Conservation (phyloP, 441 rosid species). For the Euphorbia celastroides region DNA sequence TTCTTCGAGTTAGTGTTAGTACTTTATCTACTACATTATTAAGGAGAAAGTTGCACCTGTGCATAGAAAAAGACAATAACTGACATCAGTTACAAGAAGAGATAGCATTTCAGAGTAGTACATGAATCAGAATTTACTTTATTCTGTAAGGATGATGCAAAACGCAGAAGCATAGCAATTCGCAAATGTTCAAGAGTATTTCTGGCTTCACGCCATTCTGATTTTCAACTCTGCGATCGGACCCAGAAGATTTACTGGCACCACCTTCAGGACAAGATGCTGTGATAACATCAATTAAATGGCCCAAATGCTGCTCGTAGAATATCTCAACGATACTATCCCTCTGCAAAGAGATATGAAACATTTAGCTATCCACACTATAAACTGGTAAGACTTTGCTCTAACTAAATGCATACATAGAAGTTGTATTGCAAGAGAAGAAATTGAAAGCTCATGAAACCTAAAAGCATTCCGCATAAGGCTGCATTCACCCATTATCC, state of each 20-base stretch:
- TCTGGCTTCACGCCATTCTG: constrained; percentile 65
- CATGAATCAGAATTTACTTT: constrained; percentile 49
- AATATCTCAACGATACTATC: constrained; percentile 84
- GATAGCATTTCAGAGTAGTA: constrained; percentile 5
- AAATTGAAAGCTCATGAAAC: not conserved
- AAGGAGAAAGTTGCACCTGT: constrained; percentile 93
- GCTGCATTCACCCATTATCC: not conserved
- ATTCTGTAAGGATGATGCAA: constrained; percentile 93
- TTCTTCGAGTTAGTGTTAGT: constrained; percentile 73
- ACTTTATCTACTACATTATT: constrained; percentile 81
- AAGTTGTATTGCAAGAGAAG: not conserved
- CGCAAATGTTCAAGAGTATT: constrained; percentile 87
- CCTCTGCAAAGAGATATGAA: constrained; percentile 57
- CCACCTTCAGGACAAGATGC: constrained; percentile 56
- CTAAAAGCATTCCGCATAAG: not conserved
- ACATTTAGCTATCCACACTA: too few species aligned
- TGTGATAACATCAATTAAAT: constrained; percentile 79
- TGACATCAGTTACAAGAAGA: constrained; percentile 7
- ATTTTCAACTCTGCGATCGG: constrained; percentile 39
- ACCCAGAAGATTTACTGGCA: constrained; percentile 39
- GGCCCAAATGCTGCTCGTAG: constrained; percentile 92
- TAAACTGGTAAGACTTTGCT: not conserved
- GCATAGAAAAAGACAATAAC: constrained; percentile 21
- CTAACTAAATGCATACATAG: not conserved
- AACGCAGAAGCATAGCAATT: constrained; percentile 91